Evolutionary conservation across 2,329 filamentous ascomycete species (phyloP).

Genomic region (Colletotrichum godetiae): DNA sequence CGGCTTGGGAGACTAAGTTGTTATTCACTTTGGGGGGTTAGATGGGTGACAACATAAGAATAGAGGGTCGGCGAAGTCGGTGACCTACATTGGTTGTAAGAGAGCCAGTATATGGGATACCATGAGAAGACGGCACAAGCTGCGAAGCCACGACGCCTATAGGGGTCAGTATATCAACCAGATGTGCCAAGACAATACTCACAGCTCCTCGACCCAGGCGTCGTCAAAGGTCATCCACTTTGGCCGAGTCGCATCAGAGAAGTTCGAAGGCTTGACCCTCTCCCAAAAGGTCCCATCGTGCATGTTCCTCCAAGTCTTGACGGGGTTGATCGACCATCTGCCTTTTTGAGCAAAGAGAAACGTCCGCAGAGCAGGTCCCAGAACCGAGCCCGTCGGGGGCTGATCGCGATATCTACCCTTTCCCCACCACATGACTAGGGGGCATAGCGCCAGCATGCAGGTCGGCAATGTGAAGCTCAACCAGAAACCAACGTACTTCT

Average conservation of each 20-base stretch:
- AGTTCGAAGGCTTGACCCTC: constrained; percentile 74
- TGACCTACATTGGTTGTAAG: constrained; percentile 55
- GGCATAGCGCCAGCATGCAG: constrained; percentile 71
- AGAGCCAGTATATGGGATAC: constrained; percentile 72
- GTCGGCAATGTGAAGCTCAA: constrained; percentile 77
- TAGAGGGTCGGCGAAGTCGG: not conserved
- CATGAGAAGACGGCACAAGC: constrained; percentile 78
- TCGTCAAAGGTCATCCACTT: constrained; percentile 84
- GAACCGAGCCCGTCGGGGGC: constrained; percentile 74
- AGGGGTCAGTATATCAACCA: not conserved
- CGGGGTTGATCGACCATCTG: constrained; percentile 75
- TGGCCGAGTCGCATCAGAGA: constrained; percentile 65
- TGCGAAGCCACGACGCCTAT: constrained; percentile 68
- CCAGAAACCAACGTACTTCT: constrained; percentile 82
- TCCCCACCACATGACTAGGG: constrained; percentile 69
- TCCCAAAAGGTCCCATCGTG: constrained; percentile 73
- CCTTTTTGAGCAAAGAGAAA: constrained; percentile 74
- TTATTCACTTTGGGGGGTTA: constrained; percentile 57
- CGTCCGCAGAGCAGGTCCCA: constrained; percentile 72
- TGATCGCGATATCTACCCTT: constrained; percentile 68
- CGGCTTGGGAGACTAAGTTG: constrained; percentile 72
- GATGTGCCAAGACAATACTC: not conserved
- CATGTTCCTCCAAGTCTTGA: constrained; percentile 68
- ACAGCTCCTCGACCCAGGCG: constrained; percentile 80
- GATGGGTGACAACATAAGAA: not conserved